Conservation (phyloP, 345 rosid genomes). For the Ceriops decandra region DNA sequence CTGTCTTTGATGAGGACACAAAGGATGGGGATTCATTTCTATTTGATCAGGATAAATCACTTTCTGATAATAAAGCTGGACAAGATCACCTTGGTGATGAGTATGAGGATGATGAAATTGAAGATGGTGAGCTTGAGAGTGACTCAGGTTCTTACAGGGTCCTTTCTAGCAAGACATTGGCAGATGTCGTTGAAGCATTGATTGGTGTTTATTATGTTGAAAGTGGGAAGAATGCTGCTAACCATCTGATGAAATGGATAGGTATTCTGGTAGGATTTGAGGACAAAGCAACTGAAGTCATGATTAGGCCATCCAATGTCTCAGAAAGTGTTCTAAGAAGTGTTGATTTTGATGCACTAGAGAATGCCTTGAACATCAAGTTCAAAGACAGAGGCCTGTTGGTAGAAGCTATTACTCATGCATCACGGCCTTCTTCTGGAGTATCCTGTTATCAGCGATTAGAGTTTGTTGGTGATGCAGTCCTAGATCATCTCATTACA, state of each 20-base stretch:
- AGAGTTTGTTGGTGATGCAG: conserved; percentile 98
- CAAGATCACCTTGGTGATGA: conserved; percentile 23
- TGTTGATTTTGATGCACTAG: conserved; percentile 67
- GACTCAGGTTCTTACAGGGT: conserved; percentile 94
- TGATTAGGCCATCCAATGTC: conserved; percentile 41
- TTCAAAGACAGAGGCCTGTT: conserved; percentile 59
- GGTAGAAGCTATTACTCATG: conserved; percentile 94
- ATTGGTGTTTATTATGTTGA: conserved; percentile 98
- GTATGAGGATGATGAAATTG: conserved; percentile 68
- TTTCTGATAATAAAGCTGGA: conserved; percentile 30
- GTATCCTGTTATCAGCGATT: conserved; percentile 91
- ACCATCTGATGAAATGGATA: conserved; percentile 94
- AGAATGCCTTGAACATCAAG: conserved; percentile 61
- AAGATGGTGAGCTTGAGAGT: conserved; percentile 92
- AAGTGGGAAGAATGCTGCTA: conserved; percentile 78
- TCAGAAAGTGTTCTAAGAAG: conserved; percentile 76
- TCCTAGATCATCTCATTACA: conserved; percentile 92
- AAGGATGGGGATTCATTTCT: conserved; percentile 75
- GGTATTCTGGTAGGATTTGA: conserved; percentile 85
- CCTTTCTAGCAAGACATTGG: conserved; percentile 93
- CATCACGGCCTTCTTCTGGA: conserved; percentile 94
- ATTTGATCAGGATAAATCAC: conserved; percentile 54
- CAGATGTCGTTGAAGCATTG: conserved; percentile 96
- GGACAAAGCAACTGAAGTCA: conserved; percentile 46
- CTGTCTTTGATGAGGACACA: conserved; percentile 89